Evolutionary conservation across 2,329 filamentous ascomycete genomes (phyloP).

Genomic region (Dactylellina drechsleri): DNA sequence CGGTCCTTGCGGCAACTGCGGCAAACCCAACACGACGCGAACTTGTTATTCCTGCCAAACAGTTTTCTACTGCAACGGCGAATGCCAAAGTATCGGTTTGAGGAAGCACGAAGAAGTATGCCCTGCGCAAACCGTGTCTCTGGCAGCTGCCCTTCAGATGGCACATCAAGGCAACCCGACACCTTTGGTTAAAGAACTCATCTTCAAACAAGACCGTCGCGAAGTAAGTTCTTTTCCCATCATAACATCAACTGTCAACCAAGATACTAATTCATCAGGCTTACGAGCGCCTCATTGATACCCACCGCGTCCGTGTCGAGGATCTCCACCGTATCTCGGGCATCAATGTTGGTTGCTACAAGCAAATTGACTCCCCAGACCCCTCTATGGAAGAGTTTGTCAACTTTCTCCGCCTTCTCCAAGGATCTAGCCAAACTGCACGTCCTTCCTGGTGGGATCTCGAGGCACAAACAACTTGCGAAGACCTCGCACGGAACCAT

Average conservation of each 20-base stretch:
- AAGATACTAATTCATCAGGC: slow-evolving; percentile 11
- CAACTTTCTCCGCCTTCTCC: slow-evolving; percentile 31
- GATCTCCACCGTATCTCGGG: slow-evolving; percentile 30
- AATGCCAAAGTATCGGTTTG: slow-evolving; percentile 18
- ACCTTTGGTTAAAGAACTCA: slow-evolving; percentile 39
- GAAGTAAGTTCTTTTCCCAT: slow-evolving; percentile 15
- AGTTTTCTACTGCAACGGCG: slow-evolving; percentile 37
- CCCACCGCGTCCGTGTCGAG: slow-evolving; percentile 38
- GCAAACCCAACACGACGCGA: slow-evolving; percentile 10
- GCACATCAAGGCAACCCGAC: slow-evolving; percentile 22
- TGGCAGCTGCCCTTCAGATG: slow-evolving; percentile 23
- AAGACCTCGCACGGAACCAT: slow-evolving; percentile 43
- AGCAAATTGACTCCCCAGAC: background rate
- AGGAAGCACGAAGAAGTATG: slow-evolving; percentile 29
- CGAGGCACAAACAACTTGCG: slow-evolving; percentile 26
- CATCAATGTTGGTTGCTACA: slow-evolving; percentile 31
- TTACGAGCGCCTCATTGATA: slow-evolving; percentile 41
- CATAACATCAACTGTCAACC: background rate
- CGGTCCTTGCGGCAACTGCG: slow-evolving; percentile 40
- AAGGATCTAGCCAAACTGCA: slow-evolving; percentile 25
- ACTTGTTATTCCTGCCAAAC: slow-evolving; percentile 27
- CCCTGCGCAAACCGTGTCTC: slow-evolving; percentile 11
- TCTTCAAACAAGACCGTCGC: slow-evolving; percentile 27
- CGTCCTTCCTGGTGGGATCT: slow-evolving; percentile 47
- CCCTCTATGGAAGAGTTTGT: slow-evolving; percentile 37